These are phyloP conservation scores for Funneliformis caledonium DNA, from an alignment of 371 early-diverging fungal species.

Conservation along the genomic window DNA sequence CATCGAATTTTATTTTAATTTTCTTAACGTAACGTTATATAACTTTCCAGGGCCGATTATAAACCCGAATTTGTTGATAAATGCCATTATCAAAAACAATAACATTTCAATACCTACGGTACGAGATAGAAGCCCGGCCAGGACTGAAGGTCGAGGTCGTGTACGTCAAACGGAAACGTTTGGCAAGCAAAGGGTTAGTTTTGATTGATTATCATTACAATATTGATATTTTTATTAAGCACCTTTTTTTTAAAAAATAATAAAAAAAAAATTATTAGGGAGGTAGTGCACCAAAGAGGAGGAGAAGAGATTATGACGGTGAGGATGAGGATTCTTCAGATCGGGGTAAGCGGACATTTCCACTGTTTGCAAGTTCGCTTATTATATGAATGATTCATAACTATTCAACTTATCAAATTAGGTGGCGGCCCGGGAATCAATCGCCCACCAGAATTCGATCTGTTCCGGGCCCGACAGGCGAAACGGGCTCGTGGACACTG, in stretches of 20 bases:
- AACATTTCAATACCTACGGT: slow-evolving; percentile 7
- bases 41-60: slow-evolving; percentile 30
- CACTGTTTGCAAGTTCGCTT: too few species aligned
- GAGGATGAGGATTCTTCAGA: slow-evolving; percentile 25
- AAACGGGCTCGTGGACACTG: slow-evolving; percentile 46
- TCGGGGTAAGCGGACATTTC: background rate
- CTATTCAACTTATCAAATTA: background rate
- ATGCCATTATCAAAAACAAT: slow-evolving; percentile 10
- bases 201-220: too few species aligned
- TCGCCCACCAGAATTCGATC: slow-evolving; percentile 66
- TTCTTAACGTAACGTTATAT: background rate
- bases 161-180: slow-evolving; percentile 41
- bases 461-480: slow-evolving; percentile 63
- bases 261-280: slow-evolving; percentile 42
- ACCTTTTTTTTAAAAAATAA: background rate
- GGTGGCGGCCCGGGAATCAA: slow-evolving; percentile 50
- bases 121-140: slow-evolving; percentile 42
- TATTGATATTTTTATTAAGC: background rate
- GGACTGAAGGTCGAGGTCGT: slow-evolving; percentile 48
- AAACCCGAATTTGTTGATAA: slow-evolving; percentile 27
- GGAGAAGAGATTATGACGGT: background rate
- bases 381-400: too few species aligned
- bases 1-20: background rate
- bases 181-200: slow-evolving; percentile 39
- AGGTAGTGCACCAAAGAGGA: slow-evolving; percentile 39